Evolutionary conservation across 257 asterid species (phyloP).

Genomic region (Petrea volubilis): DNA sequence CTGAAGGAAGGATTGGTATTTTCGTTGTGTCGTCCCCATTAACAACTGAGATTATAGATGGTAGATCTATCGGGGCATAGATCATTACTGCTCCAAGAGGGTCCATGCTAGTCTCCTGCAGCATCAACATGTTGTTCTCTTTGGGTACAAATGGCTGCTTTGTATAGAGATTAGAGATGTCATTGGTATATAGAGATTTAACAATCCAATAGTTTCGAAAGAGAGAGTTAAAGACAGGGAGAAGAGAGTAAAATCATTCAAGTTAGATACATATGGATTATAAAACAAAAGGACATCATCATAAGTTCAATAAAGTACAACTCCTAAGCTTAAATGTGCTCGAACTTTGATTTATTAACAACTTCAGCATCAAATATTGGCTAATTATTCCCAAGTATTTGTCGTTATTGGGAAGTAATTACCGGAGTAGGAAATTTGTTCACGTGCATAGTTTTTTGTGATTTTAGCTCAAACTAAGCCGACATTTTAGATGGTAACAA

Average conservation of each 20-base stretch:
- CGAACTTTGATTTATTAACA: neutral
- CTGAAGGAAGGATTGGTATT: conserved; percentile 61
- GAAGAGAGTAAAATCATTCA: neutral
- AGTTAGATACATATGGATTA: too few relatives aligned
- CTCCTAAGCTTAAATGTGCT: neutral
- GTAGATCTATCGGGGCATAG: conserved; percentile 49
- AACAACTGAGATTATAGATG: conserved; percentile 30
- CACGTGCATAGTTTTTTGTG: neutral
- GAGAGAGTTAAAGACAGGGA: neutral
- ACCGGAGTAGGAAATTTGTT: neutral
- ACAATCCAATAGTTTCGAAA: neutral
- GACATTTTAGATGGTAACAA: neutral
- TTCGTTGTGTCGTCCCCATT: conserved; percentile 39
- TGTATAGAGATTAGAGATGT: too few relatives aligned
- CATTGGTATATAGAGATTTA: neutral
- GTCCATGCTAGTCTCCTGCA: conserved; percentile 68
- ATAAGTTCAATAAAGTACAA: neutral
- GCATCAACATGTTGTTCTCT: conserved; percentile 48
- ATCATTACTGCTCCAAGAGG: conserved; percentile 47
- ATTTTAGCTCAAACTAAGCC: neutral
- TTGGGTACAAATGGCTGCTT: conserved; percentile 47
- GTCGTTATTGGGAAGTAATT: neutral
- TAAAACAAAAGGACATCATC: neutral
- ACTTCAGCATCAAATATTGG: neutral
- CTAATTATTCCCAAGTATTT: neutral